Base-by-base conservation (phyloP, 148 eudicot species). In the Spergularia bocconei region DNA sequence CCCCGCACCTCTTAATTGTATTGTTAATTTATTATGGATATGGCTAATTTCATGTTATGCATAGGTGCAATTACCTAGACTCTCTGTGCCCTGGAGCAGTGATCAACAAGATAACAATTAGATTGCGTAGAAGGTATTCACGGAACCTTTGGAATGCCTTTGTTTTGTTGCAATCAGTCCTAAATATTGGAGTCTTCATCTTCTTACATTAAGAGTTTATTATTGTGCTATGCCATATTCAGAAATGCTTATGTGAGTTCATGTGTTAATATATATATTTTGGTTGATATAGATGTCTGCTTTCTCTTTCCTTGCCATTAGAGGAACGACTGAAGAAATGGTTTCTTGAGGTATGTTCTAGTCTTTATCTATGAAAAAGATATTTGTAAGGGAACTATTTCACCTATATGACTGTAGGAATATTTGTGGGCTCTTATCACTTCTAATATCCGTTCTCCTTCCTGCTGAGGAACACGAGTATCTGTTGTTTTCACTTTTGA, bases 41-140 rank as follows among this genome's bases (percentile, higher is more conserved):
- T 77, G 16, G 47, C 68, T 69, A 56, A 76, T 13, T 41, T 63
- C 51, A 62, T 48, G 33, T 16, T 72, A 3, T 70, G 23, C 39
- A 29, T 78, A 85, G 99, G 89, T 71, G 38, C 75, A 87, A 92
- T 29, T 95, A 95, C 75, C 59, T 95, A 67, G 80, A 84, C 79
- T 89, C 90, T 75, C 75, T 95, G 82, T 95, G 97, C 78, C 96
- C 99, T 67, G 79, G 82, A 72, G 73, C 89, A 73, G 80, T 78
- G 71, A 80, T 73, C 73, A 84, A 77, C 78, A 75, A 74, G 82
- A 63, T 5, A 64, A 74, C 84, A 71, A 73, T 52, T 65, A 84
- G 79, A 67, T 89, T 85, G 69, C 63, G 85, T 51, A 82, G 51
- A 80, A 86, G 93, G 98, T 94, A 81, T 70, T 4, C 41, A 56